Evolutionary conservation across 352 stramenopile genomes (phyloP).

Genomic region (Globisporangium spiculum): DNA sequence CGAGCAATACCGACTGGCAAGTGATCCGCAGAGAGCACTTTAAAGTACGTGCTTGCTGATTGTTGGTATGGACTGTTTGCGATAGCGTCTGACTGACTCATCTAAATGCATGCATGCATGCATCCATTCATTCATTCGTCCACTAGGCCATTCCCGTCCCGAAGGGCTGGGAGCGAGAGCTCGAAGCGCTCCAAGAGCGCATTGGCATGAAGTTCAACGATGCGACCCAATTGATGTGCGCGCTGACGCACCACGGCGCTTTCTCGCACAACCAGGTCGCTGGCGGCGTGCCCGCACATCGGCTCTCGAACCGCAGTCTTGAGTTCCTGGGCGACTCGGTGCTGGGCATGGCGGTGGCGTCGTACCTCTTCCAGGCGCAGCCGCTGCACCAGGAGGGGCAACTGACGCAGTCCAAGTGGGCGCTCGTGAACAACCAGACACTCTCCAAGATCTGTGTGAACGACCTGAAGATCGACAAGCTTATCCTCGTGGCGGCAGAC

Average conservation of each 20-base stretch:
- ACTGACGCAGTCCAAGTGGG: conserved; percentile 61
- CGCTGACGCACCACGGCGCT: conserved; percentile 72
- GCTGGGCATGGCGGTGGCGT: conserved; percentile 55
- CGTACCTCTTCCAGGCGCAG: conserved; percentile 73
- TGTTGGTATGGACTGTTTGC: background rate
- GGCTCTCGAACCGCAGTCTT: conserved; percentile 77
- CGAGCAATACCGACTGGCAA: conserved; percentile 43
- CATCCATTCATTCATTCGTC: background rate
- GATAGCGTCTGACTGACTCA: background rate
- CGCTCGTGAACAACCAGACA: conserved; percentile 76
- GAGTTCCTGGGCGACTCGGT: conserved; percentile 84
- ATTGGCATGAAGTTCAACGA: conserved; percentile 67
- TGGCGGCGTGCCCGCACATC: conserved; percentile 39
- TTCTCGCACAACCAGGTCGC: conserved; percentile 43
- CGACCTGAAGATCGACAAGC: conserved; percentile 52
- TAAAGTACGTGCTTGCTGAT: conserved; percentile 13
- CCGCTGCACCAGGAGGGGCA: conserved; percentile 71
- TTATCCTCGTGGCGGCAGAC: conserved; percentile 54
- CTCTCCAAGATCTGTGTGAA: conserved; percentile 62
- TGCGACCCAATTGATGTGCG: conserved; percentile 53
- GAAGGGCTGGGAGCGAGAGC: conserved; percentile 39
- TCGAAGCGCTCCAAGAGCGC: conserved; percentile 50
- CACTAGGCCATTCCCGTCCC: conserved; percentile 37
- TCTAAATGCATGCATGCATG: background rate
- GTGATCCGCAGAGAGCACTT: conserved; percentile 52